phyloP scores from a whole-genome alignment of 2,329 filamentous ascomycete genomes.

The Fusarium decemcellulare region DNA sequence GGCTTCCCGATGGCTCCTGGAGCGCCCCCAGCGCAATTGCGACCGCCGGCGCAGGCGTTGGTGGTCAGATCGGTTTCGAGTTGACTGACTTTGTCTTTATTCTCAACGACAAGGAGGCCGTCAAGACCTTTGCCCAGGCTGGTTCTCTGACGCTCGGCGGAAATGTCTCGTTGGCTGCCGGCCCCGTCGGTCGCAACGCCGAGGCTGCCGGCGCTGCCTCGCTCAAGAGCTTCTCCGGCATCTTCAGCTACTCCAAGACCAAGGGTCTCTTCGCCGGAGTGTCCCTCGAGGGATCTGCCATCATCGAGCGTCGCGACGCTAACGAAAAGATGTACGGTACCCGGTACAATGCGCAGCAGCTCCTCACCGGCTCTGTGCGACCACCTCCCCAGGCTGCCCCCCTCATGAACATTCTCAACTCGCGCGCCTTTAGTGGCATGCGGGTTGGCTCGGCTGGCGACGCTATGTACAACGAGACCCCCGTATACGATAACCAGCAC shows the following conservation, averaged over 20 bases:
- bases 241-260: slow-evolving; percentile 98
- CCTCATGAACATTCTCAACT: slow-evolving; percentile 87
- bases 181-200: slow-evolving; percentile 93
- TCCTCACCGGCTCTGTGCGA: slow-evolving; percentile 83
- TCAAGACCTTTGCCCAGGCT: slow-evolving; percentile 93
- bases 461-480: slow-evolving; percentile 92
- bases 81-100: slow-evolving; percentile 98
- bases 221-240: slow-evolving; percentile 87
- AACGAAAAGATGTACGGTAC: slow-evolving; percentile 96
- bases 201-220: slow-evolving; percentile 96
- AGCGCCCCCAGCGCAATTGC: slow-evolving; percentile 86
- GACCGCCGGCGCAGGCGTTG: slow-evolving; percentile 85
- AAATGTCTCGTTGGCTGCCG: slow-evolving; percentile 96
- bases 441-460: slow-evolving; percentile 65
- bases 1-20: slow-evolving; percentile 83
- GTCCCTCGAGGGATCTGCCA: slow-evolving; percentile 90
- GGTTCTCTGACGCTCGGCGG: slow-evolving; percentile 94
- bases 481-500: slow-evolving; percentile 86
- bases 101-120: slow-evolving; percentile 89
- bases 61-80: slow-evolving; percentile 90
- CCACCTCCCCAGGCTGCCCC: slow-evolving; percentile 87
- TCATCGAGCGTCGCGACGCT: slow-evolving; percentile 95
- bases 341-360: slow-evolving; percentile 83
- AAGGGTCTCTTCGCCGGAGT: slow-evolving; percentile 98
- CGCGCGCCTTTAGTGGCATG: slow-evolving; percentile 83